Percentiles rank a stretch among this genome's conserved stretches.
Conservation (phyloP, 2,329 filamentous ascomycete species). For the Alternaria tenuissima region DNA sequence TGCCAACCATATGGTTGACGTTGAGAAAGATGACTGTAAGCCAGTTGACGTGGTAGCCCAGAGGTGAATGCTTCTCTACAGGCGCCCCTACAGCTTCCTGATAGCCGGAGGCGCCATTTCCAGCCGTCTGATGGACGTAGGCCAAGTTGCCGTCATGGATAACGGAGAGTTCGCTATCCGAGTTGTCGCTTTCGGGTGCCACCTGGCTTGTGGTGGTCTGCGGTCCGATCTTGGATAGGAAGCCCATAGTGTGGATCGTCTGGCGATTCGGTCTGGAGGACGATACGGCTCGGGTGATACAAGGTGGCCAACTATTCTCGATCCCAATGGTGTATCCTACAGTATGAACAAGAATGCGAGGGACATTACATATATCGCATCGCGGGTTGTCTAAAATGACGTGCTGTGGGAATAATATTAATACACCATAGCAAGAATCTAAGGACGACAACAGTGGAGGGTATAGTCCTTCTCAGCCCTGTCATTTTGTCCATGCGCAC, state of each 20-base stretch:
- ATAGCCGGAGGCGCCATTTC: constrained; percentile 30
- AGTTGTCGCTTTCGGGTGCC: background rate
- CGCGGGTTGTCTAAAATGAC: too few relatives aligned
- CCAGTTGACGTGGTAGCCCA: constrained; percentile 44
- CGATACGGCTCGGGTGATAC: background rate
- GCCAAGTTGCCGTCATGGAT: background rate
- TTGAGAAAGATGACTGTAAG: constrained; percentile 42
- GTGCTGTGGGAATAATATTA: too few relatives aligned
- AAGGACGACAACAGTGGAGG: background rate
- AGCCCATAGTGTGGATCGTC: background rate
- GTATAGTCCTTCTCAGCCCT: background rate
- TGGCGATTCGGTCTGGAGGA: background rate
- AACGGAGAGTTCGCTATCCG: background rate
- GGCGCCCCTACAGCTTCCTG: constrained; percentile 43
- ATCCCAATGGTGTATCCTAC: background rate
- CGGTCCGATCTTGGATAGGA: background rate
- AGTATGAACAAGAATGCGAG: background rate
- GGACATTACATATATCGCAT: background rate
- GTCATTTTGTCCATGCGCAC: background rate
- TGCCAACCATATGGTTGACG: constrained; percentile 44
- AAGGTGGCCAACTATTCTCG: background rate
- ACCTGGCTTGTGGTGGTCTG: background rate
- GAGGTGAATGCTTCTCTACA: constrained; percentile 39
- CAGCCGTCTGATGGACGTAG: background rate
- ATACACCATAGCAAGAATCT: too few relatives aligned